phyloP scores from a whole-genome alignment of 1,284 basidiomycete genomes.

The Cutaneotrichosporon sp. region DNA sequence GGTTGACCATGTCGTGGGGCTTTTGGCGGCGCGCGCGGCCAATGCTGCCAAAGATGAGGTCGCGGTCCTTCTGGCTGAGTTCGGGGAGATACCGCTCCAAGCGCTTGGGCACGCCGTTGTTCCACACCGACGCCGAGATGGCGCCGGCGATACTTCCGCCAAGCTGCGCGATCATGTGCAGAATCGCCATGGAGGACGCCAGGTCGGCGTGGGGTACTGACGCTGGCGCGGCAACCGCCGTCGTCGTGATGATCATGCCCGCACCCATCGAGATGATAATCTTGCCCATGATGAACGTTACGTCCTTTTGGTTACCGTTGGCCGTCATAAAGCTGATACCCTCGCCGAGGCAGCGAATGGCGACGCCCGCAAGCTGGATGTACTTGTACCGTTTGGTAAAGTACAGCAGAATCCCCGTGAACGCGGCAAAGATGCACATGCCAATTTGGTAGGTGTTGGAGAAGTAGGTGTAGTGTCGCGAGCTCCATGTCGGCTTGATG shows the following conservation, averaged over 20 bases:
- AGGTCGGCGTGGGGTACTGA: conserved; percentile 47
- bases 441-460: conserved; percentile 38
- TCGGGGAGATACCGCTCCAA: conserved; percentile 29
- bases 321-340: conserved; percentile 9
- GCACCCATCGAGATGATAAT: conserved; percentile 22
- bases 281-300: conserved; percentile 37
- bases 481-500: conserved; percentile 31
- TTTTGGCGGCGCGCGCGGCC: conserved; percentile 26
- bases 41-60: conserved; percentile 33
- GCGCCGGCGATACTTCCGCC: conserved; percentile 45
- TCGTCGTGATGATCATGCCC: conserved; percentile 39
- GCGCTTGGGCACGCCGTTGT: conserved; percentile 24
- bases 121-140: conserved; percentile 41
- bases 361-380: conserved; percentile 32
- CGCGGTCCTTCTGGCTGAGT: conserved; percentile 24
- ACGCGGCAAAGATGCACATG: conserved; percentile 42
- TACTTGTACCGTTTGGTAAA: conserved; percentile 50
- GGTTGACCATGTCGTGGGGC: conserved; percentile 29
- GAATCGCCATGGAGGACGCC: conserved; percentile 43
- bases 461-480: conserved; percentile 31
- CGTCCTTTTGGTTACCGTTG: conserved; percentile 13
- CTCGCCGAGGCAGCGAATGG: conserved; percentile 27
- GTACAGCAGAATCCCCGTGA: conserved; percentile 44
- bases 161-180: conserved; percentile 46
- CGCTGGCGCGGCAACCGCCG: conserved; percentile 44